Percentiles rank a stretch among this genome's conserved stretches.
phyloP scores from a whole-genome alignment of 2,329 filamentous ascomycete genomes.

The Drechslera avenae region DNA sequence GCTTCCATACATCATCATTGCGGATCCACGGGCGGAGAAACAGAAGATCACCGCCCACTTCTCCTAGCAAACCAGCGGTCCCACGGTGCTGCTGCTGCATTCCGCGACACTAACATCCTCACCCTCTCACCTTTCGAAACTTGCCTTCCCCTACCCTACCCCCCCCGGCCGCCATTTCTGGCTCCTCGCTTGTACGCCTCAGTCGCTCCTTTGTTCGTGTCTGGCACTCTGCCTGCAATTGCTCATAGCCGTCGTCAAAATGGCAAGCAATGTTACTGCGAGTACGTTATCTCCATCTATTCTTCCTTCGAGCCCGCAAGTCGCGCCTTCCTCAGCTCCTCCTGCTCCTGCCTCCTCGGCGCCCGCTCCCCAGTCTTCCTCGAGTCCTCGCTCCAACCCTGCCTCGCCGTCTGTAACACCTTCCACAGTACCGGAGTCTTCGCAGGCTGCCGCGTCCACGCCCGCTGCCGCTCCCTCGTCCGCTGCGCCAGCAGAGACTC shows the following conservation, averaged over 20 bases:
- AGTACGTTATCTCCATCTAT: slow-evolving; percentile 42
- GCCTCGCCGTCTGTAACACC: slow-evolving; percentile 28
- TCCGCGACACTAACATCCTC: slow-evolving; percentile 30
- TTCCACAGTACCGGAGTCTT: slow-evolving; percentile 27
- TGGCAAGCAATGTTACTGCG: slow-evolving; percentile 37
- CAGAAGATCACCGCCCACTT: slow-evolving; percentile 18
- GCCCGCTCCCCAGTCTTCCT: slow-evolving; percentile 18
- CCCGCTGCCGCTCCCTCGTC: slow-evolving; percentile 20
- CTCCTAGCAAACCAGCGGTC: slow-evolving; percentile 7
- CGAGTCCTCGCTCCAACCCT: slow-evolving; percentile 16
- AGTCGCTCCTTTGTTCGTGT: slow-evolving; percentile 16
- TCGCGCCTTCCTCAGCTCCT: slow-evolving; percentile 13
- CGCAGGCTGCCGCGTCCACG: slow-evolving; percentile 10
- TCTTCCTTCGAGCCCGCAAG: slow-evolving; percentile 13
- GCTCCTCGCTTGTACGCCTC: slow-evolving; percentile 3
- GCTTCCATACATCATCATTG: slow-evolving; percentile 28
- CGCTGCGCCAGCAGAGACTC: slow-evolving; percentile 21
- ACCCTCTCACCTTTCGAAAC: slow-evolving; percentile 4
- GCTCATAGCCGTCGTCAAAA: slow-evolving; percentile 20
- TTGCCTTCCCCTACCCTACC: too few species aligned
- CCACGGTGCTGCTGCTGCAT: slow-evolving; percentile 23
- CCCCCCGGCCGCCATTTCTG: background rate
- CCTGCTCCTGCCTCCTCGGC: slow-evolving; percentile 14
- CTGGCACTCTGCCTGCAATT: slow-evolving; percentile 16
- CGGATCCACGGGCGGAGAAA: slow-evolving; percentile 21